Evolutionary conservation across 169 alveolate species (phyloP).

Genomic region (Toxoplasma gondii): DNA sequence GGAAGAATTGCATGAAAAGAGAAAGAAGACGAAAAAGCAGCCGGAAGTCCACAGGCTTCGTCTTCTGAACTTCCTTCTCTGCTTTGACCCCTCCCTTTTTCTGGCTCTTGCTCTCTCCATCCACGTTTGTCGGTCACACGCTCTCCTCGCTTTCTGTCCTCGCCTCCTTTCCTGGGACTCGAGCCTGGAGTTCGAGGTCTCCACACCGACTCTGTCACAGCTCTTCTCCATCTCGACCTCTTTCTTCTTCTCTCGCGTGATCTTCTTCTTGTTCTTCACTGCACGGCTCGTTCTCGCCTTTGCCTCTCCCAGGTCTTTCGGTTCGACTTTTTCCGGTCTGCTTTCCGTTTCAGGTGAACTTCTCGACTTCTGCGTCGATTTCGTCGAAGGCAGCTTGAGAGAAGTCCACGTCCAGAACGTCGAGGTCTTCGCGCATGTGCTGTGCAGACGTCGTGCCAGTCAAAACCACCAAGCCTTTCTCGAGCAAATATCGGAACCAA

Average conservation of each 20-base stretch:
- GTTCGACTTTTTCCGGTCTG: background rate
- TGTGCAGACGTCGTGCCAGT: slow-evolving; percentile 8
- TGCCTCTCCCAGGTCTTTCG: too few relatives aligned
- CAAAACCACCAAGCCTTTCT: slow-evolving; percentile 16
- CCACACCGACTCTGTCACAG: background rate
- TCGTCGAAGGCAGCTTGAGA: background rate
- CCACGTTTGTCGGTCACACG: background rate
- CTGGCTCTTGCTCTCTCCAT: background rate
- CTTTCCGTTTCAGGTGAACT: background rate
- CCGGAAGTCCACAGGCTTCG: background rate
- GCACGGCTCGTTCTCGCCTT: background rate
- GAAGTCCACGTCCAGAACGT: background rate
- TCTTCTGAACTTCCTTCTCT: background rate
- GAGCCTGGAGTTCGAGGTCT: background rate
- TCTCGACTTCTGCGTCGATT: background rate
- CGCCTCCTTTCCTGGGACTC: background rate
- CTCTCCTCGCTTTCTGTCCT: background rate
- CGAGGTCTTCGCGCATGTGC: slow-evolving; percentile 42
- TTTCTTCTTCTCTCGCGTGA: background rate
- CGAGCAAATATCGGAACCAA: slow-evolving; percentile 50
- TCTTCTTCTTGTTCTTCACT: background rate
- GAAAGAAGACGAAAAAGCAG: background rate
- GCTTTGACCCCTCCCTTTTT: background rate
- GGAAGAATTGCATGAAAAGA: background rate
- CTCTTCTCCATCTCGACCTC: background rate